Base-by-base conservation (phyloP, 1,284 basidiomycete species). In the Fereydounia khargensis region DNA sequence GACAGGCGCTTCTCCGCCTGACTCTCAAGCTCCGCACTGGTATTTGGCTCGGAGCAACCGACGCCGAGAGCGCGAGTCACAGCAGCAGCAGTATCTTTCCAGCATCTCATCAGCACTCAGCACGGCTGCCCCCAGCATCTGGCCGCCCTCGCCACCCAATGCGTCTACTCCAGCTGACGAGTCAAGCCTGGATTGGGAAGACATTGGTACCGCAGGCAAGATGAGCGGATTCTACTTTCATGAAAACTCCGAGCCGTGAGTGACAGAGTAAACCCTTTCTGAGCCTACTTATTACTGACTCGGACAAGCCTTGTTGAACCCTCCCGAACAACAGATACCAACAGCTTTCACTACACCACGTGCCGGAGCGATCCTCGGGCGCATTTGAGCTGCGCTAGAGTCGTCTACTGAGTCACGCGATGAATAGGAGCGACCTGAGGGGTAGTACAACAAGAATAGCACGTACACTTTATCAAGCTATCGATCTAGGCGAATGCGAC, bases 221-320 rank as follows among this genome's bases (percentile, higher is more conserved):
- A 90, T 91, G 86, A 86, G 82, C 57, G 88, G 89, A 20, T 94
- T 89, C 78, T 96, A 95, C 78, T 95, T 88, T 79, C 91, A 95
- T 78, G 86, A 87, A 79, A 87, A 88, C 68, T 88, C 86, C 43
- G 87, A 89, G 68, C 87, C 87, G 84, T 89, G 71, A 78, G 86
- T 83, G 30, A 14, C 25, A 18, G 20, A 3, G n/a, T 33, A 7
- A 9, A 6, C 6, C 8, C 6, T n/a, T 20, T 35, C 40, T 35
- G 17, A 14, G 24, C 23, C n/a, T 31, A n/a, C 28, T 23, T n/a
- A 11, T 6, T 20, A 19, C 28, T 21, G 20, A 17, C 5, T 7
- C 14, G 23, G 18, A 22, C 37, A n/a, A n/a, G n/a, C n/a, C n/a
- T n/a, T n/a, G n/a, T n/a, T n/a, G n/a, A n/a, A n/a, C n/a, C n/a